Evolutionary conservation across 2,329 filamentous ascomycete species (phyloP).

Genomic region (Talaromyces rugulosus): DNA sequence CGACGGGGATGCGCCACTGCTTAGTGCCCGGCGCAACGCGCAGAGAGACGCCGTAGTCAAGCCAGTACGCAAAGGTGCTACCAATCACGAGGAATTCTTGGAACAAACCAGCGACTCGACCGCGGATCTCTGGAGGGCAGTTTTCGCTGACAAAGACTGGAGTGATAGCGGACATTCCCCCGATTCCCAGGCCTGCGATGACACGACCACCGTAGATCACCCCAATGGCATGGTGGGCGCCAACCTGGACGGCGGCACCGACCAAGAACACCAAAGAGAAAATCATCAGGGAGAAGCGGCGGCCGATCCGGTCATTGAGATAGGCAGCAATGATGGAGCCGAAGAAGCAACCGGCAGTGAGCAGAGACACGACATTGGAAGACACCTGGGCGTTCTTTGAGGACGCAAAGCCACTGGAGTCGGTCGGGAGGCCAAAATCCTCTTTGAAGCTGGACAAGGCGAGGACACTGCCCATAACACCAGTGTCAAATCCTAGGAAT

Average conservation of each 20-base stretch:
- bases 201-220: slow-evolving; percentile 36
- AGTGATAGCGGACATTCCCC: slow-evolving; percentile 36
- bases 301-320: slow-evolving; percentile 33
- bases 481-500: slow-evolving; percentile 37
- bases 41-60: slow-evolving; percentile 49
- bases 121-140: slow-evolving; percentile 27
- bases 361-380: slow-evolving; percentile 34
- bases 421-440: slow-evolving; percentile 36
- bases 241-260: slow-evolving; percentile 32
- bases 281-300: slow-evolving; percentile 33
- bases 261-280: slow-evolving; percentile 30
- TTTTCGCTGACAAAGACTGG: slow-evolving; percentile 36
- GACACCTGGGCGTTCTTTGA: slow-evolving; percentile 32
- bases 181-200: slow-evolving; percentile 33
- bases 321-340: slow-evolving; percentile 33
- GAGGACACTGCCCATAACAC: slow-evolving; percentile 40
- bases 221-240: slow-evolving; percentile 26
- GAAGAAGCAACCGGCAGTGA: slow-evolving; percentile 38
- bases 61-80: slow-evolving; percentile 50
- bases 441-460: slow-evolving; percentile 37
- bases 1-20: slow-evolving; percentile 54
- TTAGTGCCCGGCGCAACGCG: slow-evolving; percentile 41
- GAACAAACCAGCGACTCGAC: slow-evolving; percentile 33
- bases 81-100: slow-evolving; percentile 36
- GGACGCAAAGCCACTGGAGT: slow-evolving; percentile 27